phyloP scores from a whole-genome alignment of 2,329 filamentous ascomycete species.

The Verticillium nubilum region DNA sequence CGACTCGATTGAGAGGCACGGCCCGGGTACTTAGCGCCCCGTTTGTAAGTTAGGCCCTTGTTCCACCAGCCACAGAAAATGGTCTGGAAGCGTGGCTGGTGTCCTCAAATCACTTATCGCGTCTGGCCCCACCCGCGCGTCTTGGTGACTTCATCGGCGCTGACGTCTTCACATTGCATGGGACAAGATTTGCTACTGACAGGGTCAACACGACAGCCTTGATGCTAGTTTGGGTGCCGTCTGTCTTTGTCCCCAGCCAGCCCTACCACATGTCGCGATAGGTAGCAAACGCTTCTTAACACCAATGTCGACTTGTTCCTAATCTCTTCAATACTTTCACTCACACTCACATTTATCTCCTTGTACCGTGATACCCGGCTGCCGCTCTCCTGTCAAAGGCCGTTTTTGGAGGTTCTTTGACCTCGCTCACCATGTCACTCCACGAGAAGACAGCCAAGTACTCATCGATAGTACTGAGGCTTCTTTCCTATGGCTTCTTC shows the following conservation, averaged over 20 bases:
- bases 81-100: background rate
- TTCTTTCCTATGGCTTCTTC: slow-evolving; percentile 51
- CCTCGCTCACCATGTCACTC: slow-evolving; percentile 17
- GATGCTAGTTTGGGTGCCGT: background rate
- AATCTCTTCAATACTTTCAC: background rate
- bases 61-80: background rate
- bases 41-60: background rate
- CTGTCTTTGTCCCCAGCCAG: background rate
- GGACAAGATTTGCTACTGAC: background rate
- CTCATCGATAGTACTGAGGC: slow-evolving; percentile 44
- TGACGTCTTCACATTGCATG: background rate
- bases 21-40: background rate
- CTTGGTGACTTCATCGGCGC: background rate
- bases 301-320: background rate
- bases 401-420: too few relatives aligned
- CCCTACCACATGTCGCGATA: background rate
- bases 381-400: background rate
- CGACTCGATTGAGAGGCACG: background rate
- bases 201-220: background rate
- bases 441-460: slow-evolving; percentile 28
- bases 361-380: background rate
- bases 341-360: background rate
- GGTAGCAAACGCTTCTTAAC: background rate
- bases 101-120: background rate
- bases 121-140: background rate